Evolutionary conservation across 768 basidiomycete genomes (phyloP).

Genomic region (Termitomyces sp.): DNA sequence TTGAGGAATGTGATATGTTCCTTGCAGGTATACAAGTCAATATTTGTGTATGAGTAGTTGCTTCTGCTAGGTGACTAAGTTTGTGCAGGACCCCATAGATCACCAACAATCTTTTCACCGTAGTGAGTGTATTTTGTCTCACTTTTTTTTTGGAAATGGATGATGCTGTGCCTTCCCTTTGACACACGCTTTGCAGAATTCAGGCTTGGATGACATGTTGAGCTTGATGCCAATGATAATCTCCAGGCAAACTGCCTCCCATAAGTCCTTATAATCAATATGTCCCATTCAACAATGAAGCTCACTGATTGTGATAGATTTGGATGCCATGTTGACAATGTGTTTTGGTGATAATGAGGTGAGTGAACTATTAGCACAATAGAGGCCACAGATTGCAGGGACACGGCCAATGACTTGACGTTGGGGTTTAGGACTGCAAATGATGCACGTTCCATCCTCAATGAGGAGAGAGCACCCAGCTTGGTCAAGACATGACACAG

Average conservation of each 20-base stretch:
- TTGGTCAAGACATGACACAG: slow-evolving; percentile 17
- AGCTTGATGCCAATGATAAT: slow-evolving; percentile 23
- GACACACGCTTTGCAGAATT: slow-evolving; percentile 10
- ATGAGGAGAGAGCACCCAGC: slow-evolving; percentile 13
- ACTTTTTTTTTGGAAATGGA: slow-evolving; percentile 17
- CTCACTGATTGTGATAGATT: slow-evolving; percentile 21
- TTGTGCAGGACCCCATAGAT: slow-evolving; percentile 24
- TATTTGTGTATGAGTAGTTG: slow-evolving; percentile 12
- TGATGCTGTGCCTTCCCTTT: slow-evolving; percentile 21
- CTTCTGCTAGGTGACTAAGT: slow-evolving; percentile 14
- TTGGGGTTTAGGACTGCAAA: slow-evolving; percentile 15
- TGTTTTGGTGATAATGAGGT: slow-evolving; percentile 1
- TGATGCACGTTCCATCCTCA: slow-evolving; percentile 17
- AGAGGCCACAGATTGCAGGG: slow-evolving; percentile 22
- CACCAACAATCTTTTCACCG: slow-evolving; percentile 18
- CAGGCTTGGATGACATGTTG: slow-evolving; percentile 14
- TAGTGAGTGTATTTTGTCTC: slow-evolving; percentile 14
- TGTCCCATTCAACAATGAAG: slow-evolving; percentile 34
- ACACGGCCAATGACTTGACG: slow-evolving; percentile 18
- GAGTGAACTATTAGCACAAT: slow-evolving; percentile 13
- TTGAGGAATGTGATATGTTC: slow-evolving; percentile 13
- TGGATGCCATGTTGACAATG: slow-evolving; percentile 1
- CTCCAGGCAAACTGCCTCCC: slow-evolving; percentile 17
- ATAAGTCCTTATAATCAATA: slow-evolving; percentile 22
- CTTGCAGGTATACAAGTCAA: slow-evolving; percentile 16